Conservation (phyloP, 306 rosid species). For the Quercus berberidifolia region DNA sequence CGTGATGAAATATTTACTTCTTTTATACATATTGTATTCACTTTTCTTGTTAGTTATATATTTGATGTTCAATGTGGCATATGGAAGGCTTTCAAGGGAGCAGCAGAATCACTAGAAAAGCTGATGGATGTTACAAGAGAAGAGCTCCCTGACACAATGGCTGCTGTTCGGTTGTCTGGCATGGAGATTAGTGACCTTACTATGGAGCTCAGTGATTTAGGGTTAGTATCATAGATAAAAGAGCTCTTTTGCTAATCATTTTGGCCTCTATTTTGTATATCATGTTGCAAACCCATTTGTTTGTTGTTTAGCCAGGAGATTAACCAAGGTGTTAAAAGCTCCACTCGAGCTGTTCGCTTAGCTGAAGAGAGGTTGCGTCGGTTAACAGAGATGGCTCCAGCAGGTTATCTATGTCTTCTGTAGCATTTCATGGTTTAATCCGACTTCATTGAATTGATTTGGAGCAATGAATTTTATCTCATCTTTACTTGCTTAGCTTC, state of each 20-base stretch:
- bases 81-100: conserved; percentile 81
- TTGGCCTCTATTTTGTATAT: neutral
- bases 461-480: conserved; percentile 34
- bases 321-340: conserved; percentile 81
- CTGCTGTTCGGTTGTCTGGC: conserved; percentile 84
- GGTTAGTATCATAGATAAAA: conserved; percentile 35
- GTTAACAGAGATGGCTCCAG: conserved; percentile 54
- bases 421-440: neutral
- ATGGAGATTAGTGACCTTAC: conserved; percentile 94
- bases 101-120: conserved; percentile 85
- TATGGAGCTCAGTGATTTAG: conserved; percentile 79
- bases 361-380: conserved; percentile 69
- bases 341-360: conserved; percentile 66
- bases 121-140: conserved; percentile 84
- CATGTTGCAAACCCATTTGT: neutral
- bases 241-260: neutral
- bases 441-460: conserved; percentile 1
- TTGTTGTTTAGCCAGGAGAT: conserved; percentile 67
- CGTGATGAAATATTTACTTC: conserved; percentile 11
- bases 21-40: neutral
- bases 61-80: conserved; percentile 6
- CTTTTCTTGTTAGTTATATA: neutral
- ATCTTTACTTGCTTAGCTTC: conserved; percentile 66
- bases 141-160: conserved; percentile 92
- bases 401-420: conserved; percentile 50